Evolutionary conservation across 768 basidiomycete species (phyloP).

Genomic region (Tephrocybe sp.): DNA sequence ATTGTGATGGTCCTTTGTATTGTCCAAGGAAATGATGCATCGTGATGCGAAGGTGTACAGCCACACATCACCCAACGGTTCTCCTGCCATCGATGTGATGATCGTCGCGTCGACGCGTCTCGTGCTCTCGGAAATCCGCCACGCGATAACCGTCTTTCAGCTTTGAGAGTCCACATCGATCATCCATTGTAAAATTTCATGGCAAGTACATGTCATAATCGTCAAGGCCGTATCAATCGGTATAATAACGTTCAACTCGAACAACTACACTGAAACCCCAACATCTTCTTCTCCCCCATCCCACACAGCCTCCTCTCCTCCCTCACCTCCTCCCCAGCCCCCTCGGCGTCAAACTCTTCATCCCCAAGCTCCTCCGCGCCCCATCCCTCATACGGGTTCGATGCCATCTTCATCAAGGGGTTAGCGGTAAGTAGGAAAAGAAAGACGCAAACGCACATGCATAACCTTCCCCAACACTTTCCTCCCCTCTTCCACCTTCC

Average conservation of each 20-base stretch:
- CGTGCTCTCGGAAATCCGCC: too few species aligned
- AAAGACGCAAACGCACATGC: constrained; percentile 50
- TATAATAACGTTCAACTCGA: constrained; percentile 66
- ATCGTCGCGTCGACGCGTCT: too few species aligned
- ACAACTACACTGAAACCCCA: constrained; percentile 94
- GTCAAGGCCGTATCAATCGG: background rate
- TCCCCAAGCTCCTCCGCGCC: constrained; percentile 80
- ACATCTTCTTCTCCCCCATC: constrained; percentile 69
- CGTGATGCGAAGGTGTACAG: too few species aligned
- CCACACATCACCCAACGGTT: too few species aligned
- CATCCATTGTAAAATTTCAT: too few species aligned
- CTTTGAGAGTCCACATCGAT: too few species aligned
- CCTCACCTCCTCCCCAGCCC: constrained; percentile 44
- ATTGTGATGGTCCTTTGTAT: too few species aligned
- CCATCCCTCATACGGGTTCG: constrained; percentile 83
- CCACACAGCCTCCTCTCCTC: constrained; percentile 80
- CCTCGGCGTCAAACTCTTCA: constrained; percentile 25
- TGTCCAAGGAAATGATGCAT: too few species aligned
- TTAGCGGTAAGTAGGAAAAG: background rate
- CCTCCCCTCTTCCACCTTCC: constrained; percentile 62
- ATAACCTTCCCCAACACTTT: constrained; percentile 77
- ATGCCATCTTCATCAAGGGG: constrained; percentile 68
- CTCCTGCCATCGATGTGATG: too few species aligned
- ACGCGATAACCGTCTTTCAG: too few species aligned
- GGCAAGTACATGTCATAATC: background rate